These are phyloP conservation scores for Aspergillus flavus DNA, from an alignment of 2,329 filamentous ascomycete species.

Conservation along the genomic window DNA sequence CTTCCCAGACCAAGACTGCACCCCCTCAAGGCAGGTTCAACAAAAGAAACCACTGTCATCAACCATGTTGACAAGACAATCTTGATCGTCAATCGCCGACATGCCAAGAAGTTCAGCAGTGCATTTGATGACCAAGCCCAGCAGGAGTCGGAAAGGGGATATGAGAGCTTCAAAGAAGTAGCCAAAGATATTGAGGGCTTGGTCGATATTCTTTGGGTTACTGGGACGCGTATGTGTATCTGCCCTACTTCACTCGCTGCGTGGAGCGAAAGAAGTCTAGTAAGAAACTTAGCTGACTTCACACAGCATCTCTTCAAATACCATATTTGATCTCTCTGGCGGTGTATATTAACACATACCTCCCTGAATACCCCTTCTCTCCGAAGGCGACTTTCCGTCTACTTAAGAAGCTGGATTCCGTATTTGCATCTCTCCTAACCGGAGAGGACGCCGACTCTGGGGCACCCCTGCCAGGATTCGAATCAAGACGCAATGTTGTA, in stretches of 20 bases:
- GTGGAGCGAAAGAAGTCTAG: neutral
- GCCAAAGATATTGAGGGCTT: conserved; percentile 73
- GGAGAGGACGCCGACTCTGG: conserved; percentile 68
- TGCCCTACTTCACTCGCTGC: neutral
- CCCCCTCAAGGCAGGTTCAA: conserved; percentile 58
- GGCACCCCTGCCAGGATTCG: conserved; percentile 70
- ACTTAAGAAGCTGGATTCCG: conserved; percentile 77
- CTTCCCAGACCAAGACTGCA: conserved; percentile 57
- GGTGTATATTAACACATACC: conserved; percentile 69
- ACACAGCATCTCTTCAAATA: conserved; percentile 74
- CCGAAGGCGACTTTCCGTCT: conserved; percentile 70
- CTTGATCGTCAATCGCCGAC: conserved; percentile 54
- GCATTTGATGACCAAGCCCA: conserved; percentile 30
- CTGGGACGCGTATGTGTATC: conserved; percentile 73
- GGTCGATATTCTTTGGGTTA: conserved; percentile 82
- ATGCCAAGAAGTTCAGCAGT: conserved; percentile 54
- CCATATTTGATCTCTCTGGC: conserved; percentile 81
- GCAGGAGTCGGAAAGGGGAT: conserved; percentile 49
- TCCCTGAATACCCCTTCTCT: conserved; percentile 70
- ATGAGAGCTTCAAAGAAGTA: conserved; percentile 67
- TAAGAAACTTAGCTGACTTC: neutral
- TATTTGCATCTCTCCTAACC: conserved; percentile 74
- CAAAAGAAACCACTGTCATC: conserved; percentile 62
- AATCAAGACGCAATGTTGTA: conserved; percentile 53
- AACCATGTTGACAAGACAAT: conserved; percentile 59